phyloP scores from a whole-genome alignment of 2,329 filamentous ascomycete genomes.

The Cladosporium sp. region DNA sequence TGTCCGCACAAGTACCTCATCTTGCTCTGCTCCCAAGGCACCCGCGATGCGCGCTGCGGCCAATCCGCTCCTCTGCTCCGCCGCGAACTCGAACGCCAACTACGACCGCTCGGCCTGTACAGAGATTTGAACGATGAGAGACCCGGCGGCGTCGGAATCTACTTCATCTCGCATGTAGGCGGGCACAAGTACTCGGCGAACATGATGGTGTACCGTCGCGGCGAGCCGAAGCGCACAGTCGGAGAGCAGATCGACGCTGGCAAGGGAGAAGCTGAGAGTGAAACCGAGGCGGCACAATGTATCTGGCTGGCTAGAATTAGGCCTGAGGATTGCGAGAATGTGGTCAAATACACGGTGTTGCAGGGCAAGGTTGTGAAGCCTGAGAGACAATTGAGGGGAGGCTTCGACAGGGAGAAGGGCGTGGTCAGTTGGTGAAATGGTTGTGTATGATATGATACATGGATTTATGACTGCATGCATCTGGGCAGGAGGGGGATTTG shows the following conservation, averaged over 20 bases:
- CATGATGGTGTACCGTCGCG: conserved; percentile 81
- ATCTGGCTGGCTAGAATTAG: conserved; percentile 86
- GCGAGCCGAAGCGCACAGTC: conserved; percentile 31
- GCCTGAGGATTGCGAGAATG: conserved; percentile 90
- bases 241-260: conserved; percentile 35
- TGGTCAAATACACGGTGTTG: conserved; percentile 83
- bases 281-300: conserved; percentile 70
- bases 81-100: conserved; percentile 84
- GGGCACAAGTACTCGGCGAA: conserved; percentile 97
- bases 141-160: conserved; percentile 89
- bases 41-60: conserved; percentile 91
- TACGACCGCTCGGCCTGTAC: conserved; percentile 79
- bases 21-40: conserved; percentile 89
- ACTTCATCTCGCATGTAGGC: conserved; percentile 94
- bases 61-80: conserved; percentile 89
- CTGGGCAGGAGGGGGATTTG: neutral
- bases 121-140: conserved; percentile 85
- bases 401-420: conserved; percentile 80
- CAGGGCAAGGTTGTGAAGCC: conserved; percentile 95
- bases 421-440: conserved; percentile 76
- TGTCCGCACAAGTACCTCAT: conserved; percentile 85
- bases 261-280: conserved; percentile 41
- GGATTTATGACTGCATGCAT: conserved; percentile 12
- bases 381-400: conserved; percentile 77
- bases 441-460: conserved; percentile 6